Base-by-base conservation (phyloP, 73 alveolate species). In the Uronychia binucleata region DNA sequence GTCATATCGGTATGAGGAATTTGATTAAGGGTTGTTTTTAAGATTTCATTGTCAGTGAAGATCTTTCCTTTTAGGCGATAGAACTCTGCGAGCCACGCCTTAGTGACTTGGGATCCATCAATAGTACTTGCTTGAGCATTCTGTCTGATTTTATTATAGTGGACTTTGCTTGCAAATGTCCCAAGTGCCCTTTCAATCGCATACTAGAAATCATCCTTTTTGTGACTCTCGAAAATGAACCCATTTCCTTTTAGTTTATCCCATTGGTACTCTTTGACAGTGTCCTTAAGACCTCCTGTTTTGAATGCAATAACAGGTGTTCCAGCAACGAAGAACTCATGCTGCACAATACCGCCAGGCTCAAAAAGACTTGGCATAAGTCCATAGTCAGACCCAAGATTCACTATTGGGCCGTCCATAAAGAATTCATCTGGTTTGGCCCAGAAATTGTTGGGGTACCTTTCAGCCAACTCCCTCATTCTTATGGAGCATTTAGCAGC, bases 281-380 rank as follows among this genome's bases (percentile, higher is more conserved):
- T 92, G 91, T 97, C 99, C 82, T 92, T 93, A 57, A 98, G 92
- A 0, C 99, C 99, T 30, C 99, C 99, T 0, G 99, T 98, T 80
- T 96, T 95, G 88, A 90, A 96, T 25, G 99, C 99, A 75, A 98
- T 93, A 58, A 97, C 99, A 59, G 99, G 99, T 1, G 99, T 98
- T 58, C 97, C 91, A 8, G 99, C 99, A 30, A 98, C 96, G 83
- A 98, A 98, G 97, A 98, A 98, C 88, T 98, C 99, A 87, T 98
- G 99, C 83, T 98, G 96, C 1, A 98, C 99, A 32, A 98, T 98
- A 78, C 99, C 99, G 74, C 99, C 99, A 27, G 99, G 99, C 85
- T 98, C 99, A 82, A 98, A 98, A 74, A 91, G 79, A 1, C 98
- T 90, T 57, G 99, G 99, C 99, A 98, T 98, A 75, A 98, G 84